phyloP scores from a whole-genome alignment of 495 filamentous ascomycete genomes.

The Jackrogersella multiformis region DNA sequence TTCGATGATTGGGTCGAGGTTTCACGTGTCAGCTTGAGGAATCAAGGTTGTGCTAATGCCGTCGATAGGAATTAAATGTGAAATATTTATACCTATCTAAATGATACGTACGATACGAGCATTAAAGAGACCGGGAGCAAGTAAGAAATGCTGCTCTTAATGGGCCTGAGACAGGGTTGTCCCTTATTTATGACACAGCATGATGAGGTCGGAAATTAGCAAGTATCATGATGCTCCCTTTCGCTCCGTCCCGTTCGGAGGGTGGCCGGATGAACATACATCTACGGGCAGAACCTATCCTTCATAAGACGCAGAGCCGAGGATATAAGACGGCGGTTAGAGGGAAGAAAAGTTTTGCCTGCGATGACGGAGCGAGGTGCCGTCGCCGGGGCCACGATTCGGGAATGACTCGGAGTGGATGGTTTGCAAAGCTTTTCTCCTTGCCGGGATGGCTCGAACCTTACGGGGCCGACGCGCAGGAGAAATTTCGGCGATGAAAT shows the following conservation, averaged over 20 bases:
- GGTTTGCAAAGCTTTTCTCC: neutral
- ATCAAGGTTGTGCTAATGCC: no score
- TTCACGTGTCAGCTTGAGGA: no score
- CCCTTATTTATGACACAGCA: conserved; percentile 1
- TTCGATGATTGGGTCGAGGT: no score
- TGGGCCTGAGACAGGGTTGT: no score
- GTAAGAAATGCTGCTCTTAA: no score
- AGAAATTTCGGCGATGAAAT: conserved; percentile 27
- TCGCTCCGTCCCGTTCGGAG: neutral
- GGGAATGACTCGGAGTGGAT: conserved; percentile 5
- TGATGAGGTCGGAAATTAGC: conserved; percentile 4
- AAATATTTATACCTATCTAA: no score
- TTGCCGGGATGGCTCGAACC: conserved; percentile 12
- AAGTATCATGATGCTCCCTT: neutral
- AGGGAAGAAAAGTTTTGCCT: conserved; percentile 11
- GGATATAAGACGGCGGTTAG: conserved; percentile 12
- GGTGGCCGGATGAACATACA: neutral
- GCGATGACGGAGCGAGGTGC: conserved; percentile 2
- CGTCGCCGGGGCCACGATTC: conserved; percentile 1
- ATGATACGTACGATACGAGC: no score
- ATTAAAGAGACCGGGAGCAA: no score
- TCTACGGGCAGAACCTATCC: neutral
- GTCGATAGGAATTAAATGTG: no score
- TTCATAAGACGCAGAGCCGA: conserved; percentile 6
- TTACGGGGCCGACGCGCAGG: conserved; percentile 8